Evolutionary conservation across 2,329 filamentous ascomycete genomes (phyloP), one percentile per base, ranked within the genome.

Genomic region (Botrytis paeoniae): DNA sequence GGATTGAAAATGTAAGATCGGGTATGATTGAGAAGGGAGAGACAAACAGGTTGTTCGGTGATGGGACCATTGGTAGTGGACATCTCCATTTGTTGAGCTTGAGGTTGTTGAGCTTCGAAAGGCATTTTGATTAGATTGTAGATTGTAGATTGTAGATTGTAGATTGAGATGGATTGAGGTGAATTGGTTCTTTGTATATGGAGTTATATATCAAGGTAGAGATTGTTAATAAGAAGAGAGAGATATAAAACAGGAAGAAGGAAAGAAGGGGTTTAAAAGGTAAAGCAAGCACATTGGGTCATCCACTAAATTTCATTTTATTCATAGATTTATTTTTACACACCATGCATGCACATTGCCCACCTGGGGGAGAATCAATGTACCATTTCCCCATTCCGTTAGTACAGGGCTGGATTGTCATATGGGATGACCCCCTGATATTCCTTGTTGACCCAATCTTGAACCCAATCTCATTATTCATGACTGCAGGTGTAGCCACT

Each of bases 51-150:
- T 69, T 72, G 70, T 32, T 72, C 70, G 32, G 70, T 72, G 51
- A 72, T 59, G n/a, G 70, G 62, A 60, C 14, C 62, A 39, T 59
- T 59, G 45, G 45, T n/a, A 35, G 70, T 60, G 4, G 70, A 43
- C 62, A 72, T 66, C 39, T 72, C 70, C 70, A 72, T 72, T 60
- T 72, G 70, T 25, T 72, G 70, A 45, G 62, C 63, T 72, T 72
- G 70, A 2, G 70, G 70, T 72, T 72, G 70, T 69, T 72, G 70
- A 32, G 62, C 29, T 72, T 72, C 70, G 45, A 72, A 41, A 68
- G 70, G 32, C 70, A 72, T 72, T 39, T 61, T 72, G 62, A 72
- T n/a, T 39, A 25, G 37, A 41, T 20, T 18, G 18, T 57, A 14
- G 48, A 32, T 43, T 7, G 32, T n/a, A 18, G 43, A 68, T 54